Percentiles rank a stretch among this genome's conserved stretches.
Conservation (phyloP, 2,329 filamentous ascomycete species). For the Periconia sp. region DNA sequence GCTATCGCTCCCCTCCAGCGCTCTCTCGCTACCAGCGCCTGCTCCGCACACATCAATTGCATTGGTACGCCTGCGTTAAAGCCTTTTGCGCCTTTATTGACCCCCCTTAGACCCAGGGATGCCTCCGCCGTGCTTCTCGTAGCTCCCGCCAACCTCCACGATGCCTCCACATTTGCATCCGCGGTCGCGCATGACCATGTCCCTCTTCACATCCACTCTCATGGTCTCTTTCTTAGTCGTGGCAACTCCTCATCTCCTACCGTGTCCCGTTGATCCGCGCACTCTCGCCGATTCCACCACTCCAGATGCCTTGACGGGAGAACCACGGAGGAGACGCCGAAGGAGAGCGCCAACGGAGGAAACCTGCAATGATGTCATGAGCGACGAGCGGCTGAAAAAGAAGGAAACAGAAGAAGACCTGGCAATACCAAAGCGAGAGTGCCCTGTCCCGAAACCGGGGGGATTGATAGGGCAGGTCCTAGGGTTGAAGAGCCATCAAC, state of each 20-base stretch:
- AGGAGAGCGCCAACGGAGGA: conserved; percentile 36
- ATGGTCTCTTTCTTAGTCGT: conserved; percentile 90
- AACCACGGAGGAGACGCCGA: conserved; percentile 44
- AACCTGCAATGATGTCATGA: conserved; percentile 20
- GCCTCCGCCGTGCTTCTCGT: conserved; percentile 24
- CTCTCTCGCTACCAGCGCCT: conserved; percentile 9
- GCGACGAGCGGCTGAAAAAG: conserved; percentile 19
- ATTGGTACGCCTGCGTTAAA: conserved; percentile 13
- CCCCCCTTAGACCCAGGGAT: conserved; percentile 25
- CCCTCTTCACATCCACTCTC: conserved; percentile 92
- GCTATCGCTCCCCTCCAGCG: conserved; percentile 20
- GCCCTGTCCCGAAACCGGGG: conserved; percentile 87
- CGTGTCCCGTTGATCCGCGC: conserved; percentile 79
- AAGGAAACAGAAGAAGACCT: conserved; percentile 21
- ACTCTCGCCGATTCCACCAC: conserved; percentile 70
- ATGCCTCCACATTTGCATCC: conserved; percentile 91
- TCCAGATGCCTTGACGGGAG: conserved; percentile 26
- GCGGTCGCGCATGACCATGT: conserved; percentile 87
- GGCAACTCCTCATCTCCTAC: conserved; percentile 82
- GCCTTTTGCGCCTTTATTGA: conserved; percentile 15
- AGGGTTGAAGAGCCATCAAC: conserved; percentile 59
- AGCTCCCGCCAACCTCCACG: conserved; percentile 64
- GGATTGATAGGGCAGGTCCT: conserved; percentile 76
- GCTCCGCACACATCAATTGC: conserved; percentile 36
- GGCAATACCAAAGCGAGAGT: conserved; percentile 58